Conservation (phyloP, 2,329 filamentous ascomycete species). For the Botrytis elliptica region DNA sequence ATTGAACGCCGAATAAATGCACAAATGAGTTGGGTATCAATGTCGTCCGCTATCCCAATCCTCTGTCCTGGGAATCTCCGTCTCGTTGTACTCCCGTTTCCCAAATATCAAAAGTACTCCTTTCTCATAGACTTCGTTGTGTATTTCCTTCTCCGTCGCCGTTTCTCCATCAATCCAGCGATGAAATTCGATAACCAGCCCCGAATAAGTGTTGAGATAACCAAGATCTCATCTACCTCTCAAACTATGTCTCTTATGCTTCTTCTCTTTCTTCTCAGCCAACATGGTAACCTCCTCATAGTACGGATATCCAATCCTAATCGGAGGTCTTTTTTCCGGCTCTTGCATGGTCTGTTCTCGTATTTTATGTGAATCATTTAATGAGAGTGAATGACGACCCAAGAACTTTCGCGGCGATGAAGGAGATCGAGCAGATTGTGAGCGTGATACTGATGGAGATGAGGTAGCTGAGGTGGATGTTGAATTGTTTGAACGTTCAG, state of each 20-base stretch:
- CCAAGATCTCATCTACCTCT: neutral
- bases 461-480: neutral
- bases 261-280: constrained; percentile 5
- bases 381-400: neutral
- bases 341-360: neutral
- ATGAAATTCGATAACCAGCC: neutral
- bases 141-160: neutral
- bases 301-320: constrained; percentile 23
- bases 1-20: constrained; percentile 10
- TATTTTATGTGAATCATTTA: neutral
- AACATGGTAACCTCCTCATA: constrained; percentile 21
- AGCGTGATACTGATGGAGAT: neutral
- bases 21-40: constrained; percentile 21
- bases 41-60: neutral
- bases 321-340: constrained; percentile 10
- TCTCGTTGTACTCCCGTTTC: neutral
- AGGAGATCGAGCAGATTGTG: neutral
- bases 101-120: neutral
- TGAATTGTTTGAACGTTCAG: constrained; percentile 1
- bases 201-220: neutral
- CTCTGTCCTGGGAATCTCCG: neutral
- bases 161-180: neutral
- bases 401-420: neutral
- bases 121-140: neutral
- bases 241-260: constrained; percentile 12